Evolutionary conservation across 805 yeast genomes (phyloP), one percentile per base, ranked within the genome.

Genomic region (Cyberlindnera japonica): DNA sequence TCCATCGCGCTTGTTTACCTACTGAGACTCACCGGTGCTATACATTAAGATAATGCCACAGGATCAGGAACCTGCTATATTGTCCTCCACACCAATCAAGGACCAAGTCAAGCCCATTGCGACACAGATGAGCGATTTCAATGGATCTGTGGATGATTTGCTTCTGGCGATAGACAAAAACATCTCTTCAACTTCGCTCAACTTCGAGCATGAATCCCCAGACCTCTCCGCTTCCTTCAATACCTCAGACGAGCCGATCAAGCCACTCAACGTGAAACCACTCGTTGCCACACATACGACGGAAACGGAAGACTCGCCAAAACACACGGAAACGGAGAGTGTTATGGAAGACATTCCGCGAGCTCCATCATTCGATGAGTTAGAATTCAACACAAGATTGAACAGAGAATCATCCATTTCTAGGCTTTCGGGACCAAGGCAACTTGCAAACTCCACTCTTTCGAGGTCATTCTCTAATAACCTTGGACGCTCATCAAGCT

Each of bases 91-190:
- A 1, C 56, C 57, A 1, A 38, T 53, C 14, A 51, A 51, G 35
- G 42, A 35, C 11, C 9, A 21, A 3, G 3, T 15, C 10, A 11
- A 18, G 14, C 26, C 32, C 2, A 17, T 25, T 7, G 34, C 37
- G 6, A 12, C 30, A 18, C 45, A 41, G 10, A 30, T 33, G 18
- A 17, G 19, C 8, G 36, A 35, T 6, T 38, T 34, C 17, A 43
- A 42, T 44, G 62, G 61, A 34, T 66, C 71, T 1, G 71, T 67
- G 10, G 71, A 67, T 37, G 68, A 66, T 33, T 53, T 68, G 11
- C 42, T 68, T 15, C 58, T 59, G 12, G 56, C 54, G 6, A 55
- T 56, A 16, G 54, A 55, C 31, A 50, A 47, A 33, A 56, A 56
- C 39, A 50, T 56, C 7, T 54, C 59, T 17, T 29, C 49, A 10